Percentiles rank a stretch among this genome's conserved stretches.
These are phyloP conservation scores for Termitomyces sp. DNA, from an alignment of 768 basidiomycete species.

Conservation along the genomic window DNA sequence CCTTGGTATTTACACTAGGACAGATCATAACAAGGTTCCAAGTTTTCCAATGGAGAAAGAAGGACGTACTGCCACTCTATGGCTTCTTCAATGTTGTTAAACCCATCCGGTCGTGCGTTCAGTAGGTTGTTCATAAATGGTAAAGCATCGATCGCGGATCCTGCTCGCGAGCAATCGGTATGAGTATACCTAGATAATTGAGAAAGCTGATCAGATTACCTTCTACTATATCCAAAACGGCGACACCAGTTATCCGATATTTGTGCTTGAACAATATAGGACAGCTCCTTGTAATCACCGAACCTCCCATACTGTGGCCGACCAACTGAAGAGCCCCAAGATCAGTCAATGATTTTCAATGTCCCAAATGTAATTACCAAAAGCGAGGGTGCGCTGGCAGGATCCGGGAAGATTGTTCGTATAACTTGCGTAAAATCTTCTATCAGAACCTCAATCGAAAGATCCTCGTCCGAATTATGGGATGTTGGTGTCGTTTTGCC, in stretches of 20 bases:
- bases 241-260: conserved; percentile 71
- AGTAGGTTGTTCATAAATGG: conserved; percentile 89
- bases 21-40: background rate
- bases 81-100: conserved; percentile 76
- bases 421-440: conserved; percentile 72
- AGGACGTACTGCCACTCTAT: conserved; percentile 91
- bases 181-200: background rate
- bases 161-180: conserved; percentile 30
- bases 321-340: conserved; percentile 47
- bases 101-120: conserved; percentile 79
- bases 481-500: conserved; percentile 57
- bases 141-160: conserved; percentile 89
- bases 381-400: conserved; percentile 58
- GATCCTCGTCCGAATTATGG: conserved; percentile 40
- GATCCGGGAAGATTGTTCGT: conserved; percentile 62
- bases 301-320: conserved; percentile 97
- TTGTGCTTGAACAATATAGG: conserved; percentile 59
- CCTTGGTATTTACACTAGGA: conserved; percentile 67
- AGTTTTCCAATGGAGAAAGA: background rate
- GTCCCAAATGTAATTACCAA: conserved; percentile 43
- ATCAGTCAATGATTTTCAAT: background rate
- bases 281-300: conserved; percentile 72
- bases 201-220: conserved; percentile 33
- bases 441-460: conserved; percentile 69
- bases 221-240: conserved; percentile 86